Evolutionary conservation across 2,329 filamentous ascomycete genomes (phyloP).

Genomic region (Neofusicoccum kwambonambiense): DNA sequence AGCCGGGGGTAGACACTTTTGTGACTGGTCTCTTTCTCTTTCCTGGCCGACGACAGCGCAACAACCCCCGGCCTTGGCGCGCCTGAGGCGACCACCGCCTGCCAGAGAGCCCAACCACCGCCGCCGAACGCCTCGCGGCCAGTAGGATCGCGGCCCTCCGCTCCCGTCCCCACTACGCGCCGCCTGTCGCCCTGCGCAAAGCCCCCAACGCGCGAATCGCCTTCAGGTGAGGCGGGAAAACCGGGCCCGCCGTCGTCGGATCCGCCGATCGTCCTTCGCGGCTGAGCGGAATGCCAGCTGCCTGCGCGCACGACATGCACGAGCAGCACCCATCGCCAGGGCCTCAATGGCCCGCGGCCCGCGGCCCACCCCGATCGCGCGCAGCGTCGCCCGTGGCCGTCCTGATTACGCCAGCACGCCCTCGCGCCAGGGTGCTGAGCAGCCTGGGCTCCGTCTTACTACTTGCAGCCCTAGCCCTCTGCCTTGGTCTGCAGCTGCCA

Average conservation of each 20-base stretch:
- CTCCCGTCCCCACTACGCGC: not conserved
- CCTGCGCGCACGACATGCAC: constrained; percentile 2
- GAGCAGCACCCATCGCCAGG: constrained; percentile 1
- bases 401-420: not conserved
- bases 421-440: not conserved
- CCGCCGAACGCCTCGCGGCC: not conserved
- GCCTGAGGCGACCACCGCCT: not conserved
- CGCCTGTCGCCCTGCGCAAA: not conserved
- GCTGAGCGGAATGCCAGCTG: constrained; percentile 1
- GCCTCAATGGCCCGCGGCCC: not conserved
- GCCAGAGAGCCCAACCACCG: not conserved
- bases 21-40: constrained; percentile 17
- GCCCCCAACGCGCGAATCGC: not conserved
- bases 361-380: not conserved
- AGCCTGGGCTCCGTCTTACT: constrained; percentile 9
- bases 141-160: constrained; percentile 5
- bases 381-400: not conserved
- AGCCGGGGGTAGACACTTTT: not conserved
- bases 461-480: constrained; percentile 5
- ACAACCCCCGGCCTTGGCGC: constrained; percentile 1
- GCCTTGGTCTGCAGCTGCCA: constrained; percentile 3
- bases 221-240: not conserved
- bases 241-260: not conserved
- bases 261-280: not conserved
- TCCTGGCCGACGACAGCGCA: not conserved